Evolutionary conservation across 169 alveolate genomes (phyloP).

Genomic region (Cryptosporidium baileyi): DNA sequence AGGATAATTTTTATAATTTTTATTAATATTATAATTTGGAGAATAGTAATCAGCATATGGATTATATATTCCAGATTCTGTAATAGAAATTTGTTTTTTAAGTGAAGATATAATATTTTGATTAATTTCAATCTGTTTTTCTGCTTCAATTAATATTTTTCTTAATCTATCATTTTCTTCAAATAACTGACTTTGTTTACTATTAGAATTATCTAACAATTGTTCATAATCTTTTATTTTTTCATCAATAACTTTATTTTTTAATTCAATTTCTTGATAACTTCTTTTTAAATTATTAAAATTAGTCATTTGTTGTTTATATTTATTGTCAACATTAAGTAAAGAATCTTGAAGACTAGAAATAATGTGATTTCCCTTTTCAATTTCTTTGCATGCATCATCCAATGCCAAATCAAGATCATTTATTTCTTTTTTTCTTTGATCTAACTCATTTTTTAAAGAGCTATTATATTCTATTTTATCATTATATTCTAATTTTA

Average conservation of each 20-base stretch:
- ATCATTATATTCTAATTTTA: constrained; percentile 16
- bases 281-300: constrained; percentile 40
- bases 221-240: constrained; percentile 29
- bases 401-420: constrained; percentile 51
- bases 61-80: neutral
- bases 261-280: constrained; percentile 25
- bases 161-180: constrained; percentile 61
- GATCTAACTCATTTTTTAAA: neutral
- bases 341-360: constrained; percentile 57
- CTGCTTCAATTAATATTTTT: constrained; percentile 45
- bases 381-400: constrained; percentile 62
- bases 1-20: neutral
- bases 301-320: constrained; percentile 39
- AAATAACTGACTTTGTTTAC: constrained; percentile 30
- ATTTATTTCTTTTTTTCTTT: constrained; percentile 17
- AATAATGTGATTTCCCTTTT: constrained; percentile 57
- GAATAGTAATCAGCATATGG: too few relatives aligned
- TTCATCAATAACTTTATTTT: constrained; percentile 2
- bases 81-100: constrained; percentile 39
- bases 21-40: neutral
- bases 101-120: constrained; percentile 36
- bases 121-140: constrained; percentile 54
- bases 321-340: constrained; percentile 34
- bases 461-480: neutral
- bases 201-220: constrained; percentile 36